Conservation (phyloP, 2,329 filamentous ascomycete genomes). For the Whalleya microplaca region DNA sequence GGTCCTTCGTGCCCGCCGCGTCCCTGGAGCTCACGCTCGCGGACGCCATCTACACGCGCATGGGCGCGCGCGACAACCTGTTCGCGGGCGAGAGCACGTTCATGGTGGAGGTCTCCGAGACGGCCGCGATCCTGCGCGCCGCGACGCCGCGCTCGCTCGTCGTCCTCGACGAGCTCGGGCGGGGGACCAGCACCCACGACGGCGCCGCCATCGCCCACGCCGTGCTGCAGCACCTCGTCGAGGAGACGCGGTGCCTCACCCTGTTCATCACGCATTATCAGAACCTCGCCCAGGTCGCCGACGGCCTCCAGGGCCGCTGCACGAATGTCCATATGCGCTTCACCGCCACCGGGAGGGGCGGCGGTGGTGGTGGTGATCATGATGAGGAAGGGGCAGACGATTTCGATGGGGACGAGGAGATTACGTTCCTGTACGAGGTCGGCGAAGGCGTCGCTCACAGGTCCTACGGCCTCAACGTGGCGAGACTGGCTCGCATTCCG, state of each 20-base stretch:
- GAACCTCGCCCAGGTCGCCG: constrained; percentile 71
- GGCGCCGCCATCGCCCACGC: constrained; percentile 94
- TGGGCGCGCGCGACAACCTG: constrained; percentile 96
- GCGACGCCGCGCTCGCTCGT: constrained; percentile 85
- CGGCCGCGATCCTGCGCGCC: constrained; percentile 84
- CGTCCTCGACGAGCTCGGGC: constrained; percentile 91
- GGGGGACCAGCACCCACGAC: constrained; percentile 93
- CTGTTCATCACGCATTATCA: constrained; percentile 99
- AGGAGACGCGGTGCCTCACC: constrained; percentile 74
- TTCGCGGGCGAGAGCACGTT: constrained; percentile 94
- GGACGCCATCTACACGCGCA: constrained; percentile 92
- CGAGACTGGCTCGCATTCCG: constrained; percentile 81
- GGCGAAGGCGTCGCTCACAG: constrained; percentile 89
- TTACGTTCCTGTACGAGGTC: constrained; percentile 95
- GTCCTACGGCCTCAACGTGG: constrained; percentile 93
- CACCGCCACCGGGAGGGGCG: constrained; percentile 44
- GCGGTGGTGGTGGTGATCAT: constrained; percentile 34
- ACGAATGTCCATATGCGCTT: constrained; percentile 96
- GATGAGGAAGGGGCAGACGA: constrained; percentile 27
- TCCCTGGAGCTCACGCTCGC: constrained; percentile 76
- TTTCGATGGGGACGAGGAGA: constrained; percentile 67
- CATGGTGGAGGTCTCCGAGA: constrained; percentile 97
- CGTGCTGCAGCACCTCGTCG: constrained; percentile 83
- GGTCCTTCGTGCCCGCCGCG: constrained; percentile 87
- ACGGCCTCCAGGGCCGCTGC: constrained; percentile 67